phyloP scores from a whole-genome alignment of 345 rosid species.

The Durio zibethinus region DNA sequence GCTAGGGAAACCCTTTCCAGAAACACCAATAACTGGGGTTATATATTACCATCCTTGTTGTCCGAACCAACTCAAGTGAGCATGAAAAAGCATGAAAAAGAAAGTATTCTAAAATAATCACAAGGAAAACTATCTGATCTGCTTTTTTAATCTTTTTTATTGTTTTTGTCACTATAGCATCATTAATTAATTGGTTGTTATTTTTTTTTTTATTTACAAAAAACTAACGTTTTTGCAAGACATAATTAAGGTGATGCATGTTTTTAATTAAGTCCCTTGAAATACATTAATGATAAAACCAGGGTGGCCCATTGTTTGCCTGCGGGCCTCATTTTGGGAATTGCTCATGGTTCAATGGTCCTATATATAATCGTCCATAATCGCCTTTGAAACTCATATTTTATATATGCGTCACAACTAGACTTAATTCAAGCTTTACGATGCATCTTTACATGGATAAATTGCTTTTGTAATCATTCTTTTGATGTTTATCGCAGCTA shows the following conservation, averaged over 20 bases:
- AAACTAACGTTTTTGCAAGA: not conserved
- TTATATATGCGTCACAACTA: not conserved
- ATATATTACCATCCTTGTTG: not conserved
- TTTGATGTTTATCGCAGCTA: no score
- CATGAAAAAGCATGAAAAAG: not conserved
- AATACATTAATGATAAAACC: no score
- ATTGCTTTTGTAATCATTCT: no score
- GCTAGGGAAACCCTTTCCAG: not conserved
- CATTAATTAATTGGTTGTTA: not conserved
- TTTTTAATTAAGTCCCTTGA: no score
- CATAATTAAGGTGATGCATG: no score
- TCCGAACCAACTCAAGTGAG: not conserved
- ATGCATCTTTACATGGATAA: not conserved
- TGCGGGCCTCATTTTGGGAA: not conserved
- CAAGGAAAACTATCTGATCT: not conserved
- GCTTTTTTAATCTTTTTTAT: not conserved
- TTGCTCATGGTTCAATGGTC: not conserved
- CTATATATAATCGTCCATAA: no score
- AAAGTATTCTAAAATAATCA: not conserved
- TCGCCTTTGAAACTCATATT: not conserved
- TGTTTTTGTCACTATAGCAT: not conserved
- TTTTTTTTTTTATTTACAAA: no score
- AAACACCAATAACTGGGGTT: not conserved
- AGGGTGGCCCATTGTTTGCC: not conserved
- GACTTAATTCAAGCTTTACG: not conserved